These are phyloP conservation scores for Malassezia equina DNA, from an alignment of 1,284 basidiomycete genomes.

Conservation along the genomic window DNA sequence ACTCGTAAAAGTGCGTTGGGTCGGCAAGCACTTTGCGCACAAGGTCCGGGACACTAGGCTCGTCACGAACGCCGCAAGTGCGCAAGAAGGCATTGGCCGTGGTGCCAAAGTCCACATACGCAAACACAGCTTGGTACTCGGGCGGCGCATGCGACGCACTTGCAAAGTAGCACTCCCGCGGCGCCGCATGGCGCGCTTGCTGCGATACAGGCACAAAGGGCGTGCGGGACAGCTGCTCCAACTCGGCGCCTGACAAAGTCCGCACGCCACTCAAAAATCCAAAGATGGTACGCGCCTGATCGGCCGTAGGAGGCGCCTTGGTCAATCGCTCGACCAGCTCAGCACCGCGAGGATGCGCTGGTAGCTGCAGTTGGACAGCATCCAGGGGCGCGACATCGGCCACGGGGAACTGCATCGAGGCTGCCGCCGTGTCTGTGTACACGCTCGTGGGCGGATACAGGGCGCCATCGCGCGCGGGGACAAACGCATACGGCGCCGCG, in stretches of 20 bases:
- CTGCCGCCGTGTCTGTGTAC: constrained; percentile 63
- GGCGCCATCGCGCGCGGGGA: constrained; percentile 59
- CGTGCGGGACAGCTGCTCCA: constrained; percentile 20
- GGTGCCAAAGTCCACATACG: constrained; percentile 71
- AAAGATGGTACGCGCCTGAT: constrained; percentile 62
- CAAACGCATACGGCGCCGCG: constrained; percentile 55
- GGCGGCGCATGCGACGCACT: constrained; percentile 17
- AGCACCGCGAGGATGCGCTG: constrained; percentile 62
- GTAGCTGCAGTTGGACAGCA: constrained; percentile 62
- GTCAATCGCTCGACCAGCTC: constrained; percentile 61
- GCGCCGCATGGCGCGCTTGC: constrained; percentile 21
- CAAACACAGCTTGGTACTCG: constrained; percentile 55
- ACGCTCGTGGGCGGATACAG: constrained; percentile 67
- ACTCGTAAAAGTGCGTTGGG: constrained; percentile 61
- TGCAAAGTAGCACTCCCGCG: constrained; percentile 56
- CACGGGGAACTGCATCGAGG: constrained; percentile 65
- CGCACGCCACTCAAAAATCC: constrained; percentile 59
- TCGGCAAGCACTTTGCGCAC: constrained; percentile 41
- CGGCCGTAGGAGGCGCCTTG: constrained; percentile 57
- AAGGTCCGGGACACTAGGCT: constrained; percentile 73
- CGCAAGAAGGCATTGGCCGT: constrained; percentile 69
- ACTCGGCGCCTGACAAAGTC: constrained; percentile 27
- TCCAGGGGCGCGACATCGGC: constrained; percentile 57
- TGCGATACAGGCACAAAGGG: constrained; percentile 34
- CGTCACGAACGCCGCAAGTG: constrained; percentile 74